Conservation (phyloP, 306 rosid genomes). For the Prosopis cineraria region DNA sequence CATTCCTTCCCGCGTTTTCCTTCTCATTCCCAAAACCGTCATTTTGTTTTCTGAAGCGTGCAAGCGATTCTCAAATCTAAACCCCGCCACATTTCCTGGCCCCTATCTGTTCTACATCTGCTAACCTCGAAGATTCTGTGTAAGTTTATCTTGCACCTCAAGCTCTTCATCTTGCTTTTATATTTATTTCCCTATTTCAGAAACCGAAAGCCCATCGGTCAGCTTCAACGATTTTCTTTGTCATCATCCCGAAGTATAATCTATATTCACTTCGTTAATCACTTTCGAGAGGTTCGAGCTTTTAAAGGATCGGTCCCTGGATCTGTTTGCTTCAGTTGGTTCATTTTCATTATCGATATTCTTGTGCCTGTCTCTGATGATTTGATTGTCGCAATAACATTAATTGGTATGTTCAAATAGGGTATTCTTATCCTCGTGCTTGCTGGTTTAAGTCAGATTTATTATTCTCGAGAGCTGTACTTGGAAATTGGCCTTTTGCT, state of each 20-base stretch:
- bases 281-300: constrained; percentile 35
- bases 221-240: constrained; percentile 13
- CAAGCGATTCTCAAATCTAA: constrained; percentile 58
- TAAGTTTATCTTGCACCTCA: constrained; percentile 28
- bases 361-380: constrained; percentile 6
- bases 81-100: constrained; percentile 33
- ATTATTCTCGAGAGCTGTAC: neutral
- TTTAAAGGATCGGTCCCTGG: constrained; percentile 34
- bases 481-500: neutral
- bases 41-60: constrained; percentile 56
- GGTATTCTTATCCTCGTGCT: constrained; percentile 9
- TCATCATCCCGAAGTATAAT: neutral
- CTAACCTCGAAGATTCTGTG: constrained; percentile 42
- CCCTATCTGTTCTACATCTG: constrained; percentile 26
- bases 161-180: constrained; percentile 16
- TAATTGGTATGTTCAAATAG: constrained; percentile 24
- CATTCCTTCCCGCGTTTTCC: constrained; percentile 59
- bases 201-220: constrained; percentile 22
- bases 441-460: constrained; percentile 12
- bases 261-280: constrained; percentile 9
- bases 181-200: neutral
- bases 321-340: constrained; percentile 33
- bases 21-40: constrained; percentile 27
- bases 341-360: constrained; percentile 16
- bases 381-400: neutral